A percentile compares a stretch with the other conserved stretches of the same genome.
Evolutionary conservation across 768 basidiomycete species (phyloP).

Genomic region (Rhodotorula babjevae): DNA sequence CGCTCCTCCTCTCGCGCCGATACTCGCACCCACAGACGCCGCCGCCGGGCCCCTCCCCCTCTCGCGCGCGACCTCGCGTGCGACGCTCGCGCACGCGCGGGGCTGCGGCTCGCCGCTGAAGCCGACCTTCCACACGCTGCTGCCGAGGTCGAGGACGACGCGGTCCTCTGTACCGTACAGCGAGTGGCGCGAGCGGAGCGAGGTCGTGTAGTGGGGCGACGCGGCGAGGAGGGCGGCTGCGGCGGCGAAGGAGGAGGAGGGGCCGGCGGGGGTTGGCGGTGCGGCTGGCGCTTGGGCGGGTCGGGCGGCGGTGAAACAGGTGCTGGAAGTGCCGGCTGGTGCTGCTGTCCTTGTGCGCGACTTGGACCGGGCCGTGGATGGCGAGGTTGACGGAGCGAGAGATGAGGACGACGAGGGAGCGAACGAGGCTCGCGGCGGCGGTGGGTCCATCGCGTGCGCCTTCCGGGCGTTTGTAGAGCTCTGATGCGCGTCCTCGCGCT

Average conservation of each 20-base stretch:
- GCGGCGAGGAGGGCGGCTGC: background rate
- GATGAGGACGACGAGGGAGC: background rate
- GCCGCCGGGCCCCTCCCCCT: background rate
- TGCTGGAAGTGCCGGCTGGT: background rate
- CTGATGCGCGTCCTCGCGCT: no score
- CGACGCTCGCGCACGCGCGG: constrained; percentile 71
- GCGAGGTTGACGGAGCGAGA: background rate
- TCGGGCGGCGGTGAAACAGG: background rate
- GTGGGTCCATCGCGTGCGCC: background rate
- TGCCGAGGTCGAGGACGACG: constrained; percentile 90
- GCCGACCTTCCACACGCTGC: constrained; percentile 90
- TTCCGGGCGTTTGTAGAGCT: no score
- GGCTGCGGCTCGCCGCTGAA: constrained; percentile 94
- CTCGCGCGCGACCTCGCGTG: constrained; percentile 11
- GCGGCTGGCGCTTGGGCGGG: no score
- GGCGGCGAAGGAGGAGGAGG: background rate
- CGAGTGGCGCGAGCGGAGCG: constrained; percentile 46
- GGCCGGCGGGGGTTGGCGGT: background rate
- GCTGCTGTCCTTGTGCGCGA: background rate
- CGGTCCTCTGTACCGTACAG: constrained; percentile 95
- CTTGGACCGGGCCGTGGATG: no score
- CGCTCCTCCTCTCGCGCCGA: constrained; percentile 28
- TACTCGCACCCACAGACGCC: no score
- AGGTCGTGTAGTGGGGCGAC: constrained; percentile 78
- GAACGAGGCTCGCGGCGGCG: background rate